phyloP scores from a whole-genome alignment of 139 green algal species.

The Coccomyxa sp. region DNA sequence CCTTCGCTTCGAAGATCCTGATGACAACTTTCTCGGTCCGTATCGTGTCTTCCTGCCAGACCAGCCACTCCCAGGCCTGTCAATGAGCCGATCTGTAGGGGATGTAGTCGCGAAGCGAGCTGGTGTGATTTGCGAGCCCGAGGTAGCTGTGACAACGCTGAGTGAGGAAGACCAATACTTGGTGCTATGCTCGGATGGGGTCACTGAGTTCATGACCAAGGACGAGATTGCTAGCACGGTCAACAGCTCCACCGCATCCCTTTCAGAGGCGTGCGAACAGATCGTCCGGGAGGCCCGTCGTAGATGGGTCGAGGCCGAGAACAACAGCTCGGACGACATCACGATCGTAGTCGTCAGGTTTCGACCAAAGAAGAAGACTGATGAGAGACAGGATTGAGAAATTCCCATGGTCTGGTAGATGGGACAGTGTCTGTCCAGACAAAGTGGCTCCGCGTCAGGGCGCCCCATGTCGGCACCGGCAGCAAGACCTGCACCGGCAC shows the following conservation, averaged over 20 bases:
- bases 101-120: background rate
- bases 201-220: slow-evolving; percentile 1
- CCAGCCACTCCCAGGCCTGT: background rate
- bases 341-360: background rate
- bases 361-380: slow-evolving; percentile 1
- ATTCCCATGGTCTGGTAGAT: slow-evolving; percentile 1
- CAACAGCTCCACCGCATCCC: background rate
- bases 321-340: background rate
- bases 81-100: background rate
- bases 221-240: background rate
- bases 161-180: background rate
- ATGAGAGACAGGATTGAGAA: slow-evolving; percentile 1
- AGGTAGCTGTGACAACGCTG: background rate
- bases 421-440: background rate
- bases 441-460: background rate
- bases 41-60: background rate
- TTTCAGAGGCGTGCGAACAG: background rate
- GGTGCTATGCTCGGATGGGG: background rate
- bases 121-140: background rate
- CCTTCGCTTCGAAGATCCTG: background rate
- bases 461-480: background rate
- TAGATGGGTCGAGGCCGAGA: background rate
- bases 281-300: background rate
- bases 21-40: background rate
- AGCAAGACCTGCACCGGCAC: background rate